Evolutionary conservation across 139 green algal species (phyloP), one percentile per base, ranked within the genome.

Genomic region (Chlorella sorokiniana): DNA sequence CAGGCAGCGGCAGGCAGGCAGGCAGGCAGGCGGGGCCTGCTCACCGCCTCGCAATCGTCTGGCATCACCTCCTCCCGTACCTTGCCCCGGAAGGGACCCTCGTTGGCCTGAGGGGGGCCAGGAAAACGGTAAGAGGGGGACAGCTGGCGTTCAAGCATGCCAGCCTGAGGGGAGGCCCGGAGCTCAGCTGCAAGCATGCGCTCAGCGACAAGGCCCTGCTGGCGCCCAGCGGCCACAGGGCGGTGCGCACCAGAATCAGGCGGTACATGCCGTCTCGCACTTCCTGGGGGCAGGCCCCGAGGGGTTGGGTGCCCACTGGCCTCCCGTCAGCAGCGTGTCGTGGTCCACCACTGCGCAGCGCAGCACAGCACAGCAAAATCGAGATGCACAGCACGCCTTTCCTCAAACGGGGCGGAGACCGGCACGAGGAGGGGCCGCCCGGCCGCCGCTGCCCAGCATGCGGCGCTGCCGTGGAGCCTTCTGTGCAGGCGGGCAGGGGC

Each of bases 11-110:
- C 48, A 56, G 48, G 48, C 48, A 16, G 11, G 61, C n/a, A 33
- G 11, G 29, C 61, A 37, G 16, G 27, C 25, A 16, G 27, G 61
- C 61, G 35, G 20, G n/a, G n/a, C 4, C 72, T 64, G 5, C 81
- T 78, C 76, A 90, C 86, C 65, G 69, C 81, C 25, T 75, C 25
- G 14, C 74, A 56, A 48, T 78, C 69, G 4, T 81, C 52, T 20
- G 27, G 38, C 35, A 90, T 70, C 27, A 71, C 63, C 1, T 83
- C 65, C 22, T 62, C 52, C 54, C 54, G 69, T 14, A 92, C 79
- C 59, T 84, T 80, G 69, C 83, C 85, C 0, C 75, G 59, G 35
- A 91, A 91, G 11, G 41, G n/a, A 10, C 20, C 54, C 78, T 90
- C 84, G 69, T 88, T 88, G 38, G 59, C 59, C 68, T 56, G 76